Conservation (phyloP, 352 stramenopile species). For the Pythium phragmiticola region DNA sequence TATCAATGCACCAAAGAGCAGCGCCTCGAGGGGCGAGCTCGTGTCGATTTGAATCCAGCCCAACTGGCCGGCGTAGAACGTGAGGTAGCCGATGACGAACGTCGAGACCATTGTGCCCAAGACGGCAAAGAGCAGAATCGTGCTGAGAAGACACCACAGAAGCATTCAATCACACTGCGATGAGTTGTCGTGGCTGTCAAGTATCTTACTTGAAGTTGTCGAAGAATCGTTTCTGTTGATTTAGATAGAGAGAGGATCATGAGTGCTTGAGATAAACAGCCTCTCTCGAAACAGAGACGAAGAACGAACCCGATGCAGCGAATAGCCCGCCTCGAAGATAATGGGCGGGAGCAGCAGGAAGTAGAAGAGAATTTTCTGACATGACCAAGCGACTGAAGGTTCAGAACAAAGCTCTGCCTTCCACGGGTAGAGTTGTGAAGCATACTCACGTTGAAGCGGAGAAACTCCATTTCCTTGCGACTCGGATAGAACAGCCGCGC, state of each 20-base stretch:
- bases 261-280: background rate
- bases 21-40: constrained; percentile 91
- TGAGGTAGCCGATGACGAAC: constrained; percentile 94
- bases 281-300: background rate
- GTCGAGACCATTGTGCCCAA: constrained; percentile 95
- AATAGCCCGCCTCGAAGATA: constrained; percentile 97
- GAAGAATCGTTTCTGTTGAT: constrained; percentile 91
- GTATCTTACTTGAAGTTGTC: constrained; percentile 88
- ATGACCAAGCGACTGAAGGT: background rate
- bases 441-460: constrained; percentile 75
- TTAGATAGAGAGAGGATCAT: background rate
- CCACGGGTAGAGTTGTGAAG: background rate
- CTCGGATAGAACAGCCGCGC: constrained; percentile 83
- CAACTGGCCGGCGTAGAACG: constrained; percentile 81
- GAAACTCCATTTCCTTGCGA: constrained; percentile 88
- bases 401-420: background rate
- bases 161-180: background rate
- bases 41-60: constrained; percentile 88
- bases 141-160: constrained; percentile 36
- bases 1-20: constrained; percentile 96
- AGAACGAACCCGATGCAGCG: constrained; percentile 63
- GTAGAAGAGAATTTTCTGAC: constrained; percentile 93
- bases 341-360: constrained; percentile 96
- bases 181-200: background rate
- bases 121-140: constrained; percentile 95